Evolutionary conservation across 225 moss, liverwort and hornwort species (phyloP), one percentile per base, ranked within the genome.

Genomic region (Pseudoscleropodium purum): DNA sequence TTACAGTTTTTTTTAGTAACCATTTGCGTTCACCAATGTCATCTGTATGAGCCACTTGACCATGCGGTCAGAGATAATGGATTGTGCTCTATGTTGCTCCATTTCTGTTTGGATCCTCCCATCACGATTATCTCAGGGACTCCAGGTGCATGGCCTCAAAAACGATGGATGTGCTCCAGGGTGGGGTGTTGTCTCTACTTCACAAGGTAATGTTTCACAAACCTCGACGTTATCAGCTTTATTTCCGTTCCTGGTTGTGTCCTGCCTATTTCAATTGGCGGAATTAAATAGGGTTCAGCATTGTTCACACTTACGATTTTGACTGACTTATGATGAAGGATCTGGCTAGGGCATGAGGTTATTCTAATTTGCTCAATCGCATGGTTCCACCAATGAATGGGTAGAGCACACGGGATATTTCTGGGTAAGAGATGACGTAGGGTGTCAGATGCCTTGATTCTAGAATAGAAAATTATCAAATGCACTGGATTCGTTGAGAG

Each of bases 121-220:
- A 91, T 91, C 84, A 87, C 88, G 77, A 87, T 90, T 86, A 81
- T 76, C 81, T 90, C 89, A 90, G 91, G 93, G 84, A 91, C 80
- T 90, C 14, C 84, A 59, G 91, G 87, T 92, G 66, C 68, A 78
- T 85, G 91, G 81, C 93, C 79, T 88, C 86, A 81, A 76, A 83
- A 88, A 62, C 87, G 91, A 76, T 88, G 91, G 91, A 90, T 87
- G 72, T 79, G 84, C 86, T 86, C 62, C 84, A 54, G 33, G 84
- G 77, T 87, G 86, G 84, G 85, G 76, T 86, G 89, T 85, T 39
- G 37, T 77, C 80, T 90, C 87, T 77, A 59, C 90, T 87, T 74
- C 25, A 62, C 76, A 93, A 93, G 93, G 93, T 93, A 93, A 85
- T 93, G 92, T 87, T 82, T 72, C 89, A 62, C 45, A 87, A 90